Percentiles rank a stretch among this genome's conserved stretches.
These are phyloP conservation scores for Amylocarpus encephaloides DNA, from an alignment of 2,329 filamentous ascomycete genomes.

Conservation along the genomic window DNA sequence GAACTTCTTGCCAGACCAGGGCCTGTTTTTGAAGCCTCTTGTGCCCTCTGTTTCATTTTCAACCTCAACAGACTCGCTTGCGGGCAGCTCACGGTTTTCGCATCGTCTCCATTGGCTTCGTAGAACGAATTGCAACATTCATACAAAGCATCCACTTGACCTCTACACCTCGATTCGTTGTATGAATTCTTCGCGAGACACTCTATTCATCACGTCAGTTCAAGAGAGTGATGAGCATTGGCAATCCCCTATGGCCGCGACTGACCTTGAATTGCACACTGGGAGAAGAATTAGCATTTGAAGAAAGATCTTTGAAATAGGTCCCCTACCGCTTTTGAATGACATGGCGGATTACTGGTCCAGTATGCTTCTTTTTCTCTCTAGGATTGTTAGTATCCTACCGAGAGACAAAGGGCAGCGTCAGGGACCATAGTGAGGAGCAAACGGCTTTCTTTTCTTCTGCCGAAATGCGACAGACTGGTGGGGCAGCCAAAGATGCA, in stretches of 20 bases:
- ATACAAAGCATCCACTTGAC: conserved; percentile 77
- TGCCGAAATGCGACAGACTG: too few species aligned
- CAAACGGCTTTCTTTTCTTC: too few species aligned
- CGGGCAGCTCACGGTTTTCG: conserved; percentile 76
- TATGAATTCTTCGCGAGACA: conserved; percentile 81
- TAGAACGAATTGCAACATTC: conserved; percentile 93
- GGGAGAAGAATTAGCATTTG: not conserved
- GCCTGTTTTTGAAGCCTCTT: conserved; percentile 24
- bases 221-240: not conserved
- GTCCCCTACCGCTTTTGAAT: conserved; percentile 68
- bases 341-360: conserved; percentile 72
- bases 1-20: not conserved
- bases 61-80: conserved; percentile 71
- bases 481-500: too few species aligned
- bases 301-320: not conserved
- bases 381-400: not conserved
- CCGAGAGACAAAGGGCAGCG: not conserved
- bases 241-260: not conserved
- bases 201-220: conserved; percentile 42
- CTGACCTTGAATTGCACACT: conserved; percentile 88
- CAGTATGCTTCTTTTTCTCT: conserved; percentile 50
- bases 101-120: conserved; percentile 66
- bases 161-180: conserved; percentile 76
- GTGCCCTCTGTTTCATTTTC: conserved; percentile 67
- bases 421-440: not conserved